These are phyloP conservation scores for Fusarium ramigenum DNA, from an alignment of 2,329 filamentous ascomycete species.

Conservation along the genomic window DNA sequence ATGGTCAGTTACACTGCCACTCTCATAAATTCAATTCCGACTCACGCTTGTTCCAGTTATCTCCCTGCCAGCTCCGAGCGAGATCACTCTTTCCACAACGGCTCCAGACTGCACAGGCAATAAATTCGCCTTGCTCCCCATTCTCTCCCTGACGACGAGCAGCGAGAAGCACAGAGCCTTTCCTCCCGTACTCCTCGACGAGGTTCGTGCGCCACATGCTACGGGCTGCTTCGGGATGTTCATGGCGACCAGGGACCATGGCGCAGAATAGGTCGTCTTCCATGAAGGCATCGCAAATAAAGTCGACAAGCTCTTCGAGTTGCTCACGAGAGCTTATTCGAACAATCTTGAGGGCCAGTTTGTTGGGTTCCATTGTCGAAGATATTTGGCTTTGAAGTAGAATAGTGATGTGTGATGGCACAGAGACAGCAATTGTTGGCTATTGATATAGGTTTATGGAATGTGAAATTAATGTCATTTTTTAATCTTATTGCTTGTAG, in stretches of 20 bases:
- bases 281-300: conserved; percentile 8
- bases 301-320: background rate
- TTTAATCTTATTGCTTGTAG: background rate
- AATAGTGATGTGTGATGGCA: background rate
- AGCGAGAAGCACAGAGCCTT: conserved; percentile 2
- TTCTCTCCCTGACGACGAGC: background rate
- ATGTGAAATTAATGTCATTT: background rate
- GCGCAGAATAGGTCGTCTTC: conserved; percentile 5
- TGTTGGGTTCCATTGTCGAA: background rate
- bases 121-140: background rate
- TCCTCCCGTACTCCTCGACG: conserved; percentile 9
- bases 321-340: background rate
- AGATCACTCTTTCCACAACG: conserved; percentile 21
- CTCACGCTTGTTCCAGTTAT: conserved; percentile 22
- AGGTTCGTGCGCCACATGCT: conserved; percentile 4
- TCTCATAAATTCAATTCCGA: rapidly evolving
- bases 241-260: background rate
- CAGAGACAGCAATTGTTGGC: too few relatives aligned
- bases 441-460: background rate
- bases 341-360: background rate
- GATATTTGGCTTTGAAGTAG: too few relatives aligned
- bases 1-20: rapidly evolving
- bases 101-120: conserved; percentile 22
- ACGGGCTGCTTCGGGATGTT: conserved; percentile 13
- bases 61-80: conserved; percentile 26